Base-by-base conservation (phyloP, 106 monocot genomes). In the Dactylorhiza incarnata region DNA sequence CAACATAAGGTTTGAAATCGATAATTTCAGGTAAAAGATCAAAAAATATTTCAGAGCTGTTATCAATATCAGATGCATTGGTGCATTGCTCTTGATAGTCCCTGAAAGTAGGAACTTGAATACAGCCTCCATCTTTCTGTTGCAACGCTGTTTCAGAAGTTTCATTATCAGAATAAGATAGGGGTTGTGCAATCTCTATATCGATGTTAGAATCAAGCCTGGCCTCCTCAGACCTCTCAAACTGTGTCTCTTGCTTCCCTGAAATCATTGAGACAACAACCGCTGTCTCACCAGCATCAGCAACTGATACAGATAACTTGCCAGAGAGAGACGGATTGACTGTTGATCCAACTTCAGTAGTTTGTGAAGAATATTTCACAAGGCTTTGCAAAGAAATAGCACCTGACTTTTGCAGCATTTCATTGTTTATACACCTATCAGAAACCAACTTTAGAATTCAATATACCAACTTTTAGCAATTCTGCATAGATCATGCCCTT, bases 281-380 rank as follows among this genome's bases (percentile, higher is more conserved):
- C 73, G 93, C 95, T 43, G 95, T 93, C 79, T 96, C 95, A 75
- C 93, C 95, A 75, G 79, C 86, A 89, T 96, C 95, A 80, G 88
- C 92, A 87, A 96, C 80, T 51, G 95, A 90, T 61, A 94, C 82
- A 11, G 86, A 86, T 74, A 96, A 78, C 80, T 84, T 89, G 23
- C 83, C 86, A n/a, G 85, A 80, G 79, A 93, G 85, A 75, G 58
- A 48, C 55, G 80, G 44, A 51, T 90, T 84, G 56, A 71, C 55
- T 73, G 78, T 61, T 53, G 67, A 82, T 70, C 73, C 75, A 83
- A 23, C 37, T 37, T 74, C 77, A 65, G 69, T 53, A 83, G 37
- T 69, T 77, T 12, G 80, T 16, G 5, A 48, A 80, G 78, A 75
- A 54, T 80, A 47, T 25, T 43, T 73, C 22, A 52, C 76, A 26